Evolutionary conservation across 148 eudicot genomes (phyloP).

Genomic region (Chenopodium berlandieri): DNA sequence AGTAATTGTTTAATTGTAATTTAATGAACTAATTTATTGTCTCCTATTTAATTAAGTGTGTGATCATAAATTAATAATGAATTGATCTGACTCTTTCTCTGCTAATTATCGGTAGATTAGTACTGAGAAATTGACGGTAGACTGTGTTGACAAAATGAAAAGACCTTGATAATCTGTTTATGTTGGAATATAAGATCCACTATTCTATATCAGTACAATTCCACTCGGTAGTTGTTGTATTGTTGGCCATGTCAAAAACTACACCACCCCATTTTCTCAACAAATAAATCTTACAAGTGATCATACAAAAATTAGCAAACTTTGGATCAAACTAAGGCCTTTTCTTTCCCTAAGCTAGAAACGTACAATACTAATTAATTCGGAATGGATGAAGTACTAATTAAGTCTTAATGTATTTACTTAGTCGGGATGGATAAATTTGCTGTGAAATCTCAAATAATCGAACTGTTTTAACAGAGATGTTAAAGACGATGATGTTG

Average conservation of each 20-base stretch:
- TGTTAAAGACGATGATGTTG: too few species aligned
- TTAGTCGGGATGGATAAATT: too few species aligned
- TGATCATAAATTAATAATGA: background rate
- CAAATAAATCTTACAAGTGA: background rate
- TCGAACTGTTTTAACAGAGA: too few species aligned
- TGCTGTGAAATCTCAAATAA: too few species aligned
- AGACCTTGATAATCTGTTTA: background rate
- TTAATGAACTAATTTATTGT: too few species aligned
- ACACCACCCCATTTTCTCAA: background rate
- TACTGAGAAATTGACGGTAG: slow-evolving; percentile 7
- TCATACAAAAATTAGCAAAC: too few species aligned
- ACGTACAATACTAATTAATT: background rate
- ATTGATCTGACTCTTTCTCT: background rate
- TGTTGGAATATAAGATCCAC: slow-evolving; percentile 3
- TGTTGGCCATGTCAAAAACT: background rate
- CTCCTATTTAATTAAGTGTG: background rate
- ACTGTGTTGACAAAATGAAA: background rate
- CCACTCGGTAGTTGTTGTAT: slow-evolving; percentile 8
- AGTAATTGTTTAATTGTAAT: too few species aligned
- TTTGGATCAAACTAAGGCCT: too few species aligned
- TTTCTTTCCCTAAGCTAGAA: too few species aligned
- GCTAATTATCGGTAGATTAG: background rate
- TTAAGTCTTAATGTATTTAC: too few species aligned
- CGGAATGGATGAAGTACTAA: background rate
- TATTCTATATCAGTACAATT: background rate